These are phyloP conservation scores for Rheum nobile DNA, from an alignment of 148 eudicot genomes.

Conservation along the genomic window DNA sequence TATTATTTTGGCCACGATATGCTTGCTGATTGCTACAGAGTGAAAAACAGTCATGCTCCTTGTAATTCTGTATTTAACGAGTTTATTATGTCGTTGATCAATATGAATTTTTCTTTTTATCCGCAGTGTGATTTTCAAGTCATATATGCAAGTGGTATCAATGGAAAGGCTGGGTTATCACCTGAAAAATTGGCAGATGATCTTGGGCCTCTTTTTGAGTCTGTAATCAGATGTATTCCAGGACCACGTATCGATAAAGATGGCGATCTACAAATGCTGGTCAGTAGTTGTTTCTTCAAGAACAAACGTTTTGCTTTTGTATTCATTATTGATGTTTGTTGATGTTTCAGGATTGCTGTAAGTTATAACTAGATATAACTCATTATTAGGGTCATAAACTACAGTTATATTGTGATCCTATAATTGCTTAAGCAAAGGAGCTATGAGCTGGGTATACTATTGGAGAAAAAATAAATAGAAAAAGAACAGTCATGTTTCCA, in stretches of 20 bases:
- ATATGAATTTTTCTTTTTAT: slow-evolving; percentile 7
- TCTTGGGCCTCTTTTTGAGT: slow-evolving; percentile 91
- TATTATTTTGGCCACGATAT: not conserved
- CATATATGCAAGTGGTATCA: slow-evolving; percentile 89
- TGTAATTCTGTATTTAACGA: not conserved
- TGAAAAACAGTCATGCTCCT: not conserved
- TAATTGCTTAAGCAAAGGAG: not conserved
- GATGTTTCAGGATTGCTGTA: not conserved
- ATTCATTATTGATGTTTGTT: not conserved
- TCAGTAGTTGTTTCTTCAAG: slow-evolving; percentile 36
- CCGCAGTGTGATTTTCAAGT: slow-evolving; percentile 96
- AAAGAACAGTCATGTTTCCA: not conserved
- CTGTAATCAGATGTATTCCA: slow-evolving; percentile 87
- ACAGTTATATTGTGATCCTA: not conserved
- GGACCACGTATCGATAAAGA: slow-evolving; percentile 85
- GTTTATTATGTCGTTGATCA: not conserved
- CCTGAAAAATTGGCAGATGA: slow-evolving; percentile 92
- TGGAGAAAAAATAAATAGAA: not conserved
- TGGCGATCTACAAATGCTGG: slow-evolving; percentile 98
- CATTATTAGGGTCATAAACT: not conserved
- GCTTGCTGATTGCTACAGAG: not conserved
- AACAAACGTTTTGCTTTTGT: not conserved
- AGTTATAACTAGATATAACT: not conserved
- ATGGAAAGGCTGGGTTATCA: slow-evolving; percentile 88
- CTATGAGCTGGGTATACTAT: not conserved